These are phyloP conservation scores for Alternaria atra DNA, from an alignment of 2,329 filamentous ascomycete genomes.

Conservation along the genomic window DNA sequence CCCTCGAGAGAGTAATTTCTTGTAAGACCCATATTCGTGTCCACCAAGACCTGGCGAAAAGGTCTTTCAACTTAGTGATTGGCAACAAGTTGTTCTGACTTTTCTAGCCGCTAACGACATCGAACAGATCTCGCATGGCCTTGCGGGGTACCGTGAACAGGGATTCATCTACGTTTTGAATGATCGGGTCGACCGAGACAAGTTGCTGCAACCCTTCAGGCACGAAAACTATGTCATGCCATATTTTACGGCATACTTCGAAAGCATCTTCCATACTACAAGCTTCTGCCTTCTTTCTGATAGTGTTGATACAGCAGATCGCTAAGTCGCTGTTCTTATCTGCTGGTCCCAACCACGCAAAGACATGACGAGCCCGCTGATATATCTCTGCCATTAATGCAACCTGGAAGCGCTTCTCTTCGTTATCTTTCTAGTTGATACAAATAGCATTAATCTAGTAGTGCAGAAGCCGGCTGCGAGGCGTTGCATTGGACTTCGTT, in stretches of 20 bases:
- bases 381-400: constrained; percentile 23
- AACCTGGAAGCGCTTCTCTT: constrained; percentile 24
- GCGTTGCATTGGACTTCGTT: background rate
- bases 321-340: background rate
- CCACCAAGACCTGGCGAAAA: constrained; percentile 26
- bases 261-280: background rate
- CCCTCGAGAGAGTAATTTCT: constrained; percentile 21
- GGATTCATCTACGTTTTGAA: no score
- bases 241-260: background rate
- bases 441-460: background rate
- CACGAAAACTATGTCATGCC: background rate
- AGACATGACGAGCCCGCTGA: background rate
- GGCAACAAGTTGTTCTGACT: background rate
- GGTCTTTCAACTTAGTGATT: background rate
- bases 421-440: background rate
- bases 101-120: background rate
- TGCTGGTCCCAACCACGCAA: constrained; percentile 23
- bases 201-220: no score
- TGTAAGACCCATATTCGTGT: constrained; percentile 28
- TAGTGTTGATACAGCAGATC: background rate
- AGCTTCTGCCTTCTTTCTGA: background rate
- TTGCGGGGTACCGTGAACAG: background rate
- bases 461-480: background rate
- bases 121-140: background rate
- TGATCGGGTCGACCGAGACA: background rate